Conservation (phyloP, 441 rosid species). For the Iberis amara region DNA sequence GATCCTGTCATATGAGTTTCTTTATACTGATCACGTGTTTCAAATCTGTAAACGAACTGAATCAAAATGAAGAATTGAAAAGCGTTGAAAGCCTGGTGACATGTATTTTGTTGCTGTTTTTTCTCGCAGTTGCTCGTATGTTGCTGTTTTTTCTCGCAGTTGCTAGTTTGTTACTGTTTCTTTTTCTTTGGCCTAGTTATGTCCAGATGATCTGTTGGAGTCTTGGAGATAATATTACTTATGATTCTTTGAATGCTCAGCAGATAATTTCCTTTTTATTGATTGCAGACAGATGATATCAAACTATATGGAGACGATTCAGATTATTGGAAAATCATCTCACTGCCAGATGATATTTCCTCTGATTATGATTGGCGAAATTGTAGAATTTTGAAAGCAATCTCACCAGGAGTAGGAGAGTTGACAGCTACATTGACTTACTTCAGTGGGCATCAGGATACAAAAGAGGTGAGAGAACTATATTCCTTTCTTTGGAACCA, state of each 20-base stretch:
- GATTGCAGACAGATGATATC: constrained; percentile 70
- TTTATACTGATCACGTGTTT: constrained; percentile 10
- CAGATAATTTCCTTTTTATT: constrained; percentile 31
- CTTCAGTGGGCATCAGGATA: constrained; percentile 43
- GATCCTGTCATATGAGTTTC: constrained; percentile 6
- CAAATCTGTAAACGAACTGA: neutral
- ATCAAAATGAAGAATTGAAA: neutral
- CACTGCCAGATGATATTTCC: constrained; percentile 45
- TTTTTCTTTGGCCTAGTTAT: constrained; percentile 16
- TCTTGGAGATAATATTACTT: constrained; percentile 16
- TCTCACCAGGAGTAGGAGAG: constrained; percentile 67
- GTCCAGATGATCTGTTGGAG: constrained; percentile 7
- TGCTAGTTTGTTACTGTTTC: constrained; percentile 15
- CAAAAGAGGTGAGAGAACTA: constrained; percentile 50
- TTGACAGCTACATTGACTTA: constrained; percentile 69
- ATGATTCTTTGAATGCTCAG: constrained; percentile 30
- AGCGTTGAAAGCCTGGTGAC: constrained; percentile 1
- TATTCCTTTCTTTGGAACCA: constrained; percentile 4
- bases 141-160: constrained; percentile 9
- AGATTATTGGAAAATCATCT: constrained; percentile 49
- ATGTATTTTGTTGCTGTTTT: neutral
- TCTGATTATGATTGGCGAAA: constrained; percentile 46
- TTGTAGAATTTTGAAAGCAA: constrained; percentile 56
- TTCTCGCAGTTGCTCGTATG: constrained; percentile 13
- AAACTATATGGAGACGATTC: constrained; percentile 51